A percentile compares a stretch with the other conserved stretches of the same genome.
Conservation (phyloP, 192 early-diverging fungal species). For the Glomus cerebriforme region DNA sequence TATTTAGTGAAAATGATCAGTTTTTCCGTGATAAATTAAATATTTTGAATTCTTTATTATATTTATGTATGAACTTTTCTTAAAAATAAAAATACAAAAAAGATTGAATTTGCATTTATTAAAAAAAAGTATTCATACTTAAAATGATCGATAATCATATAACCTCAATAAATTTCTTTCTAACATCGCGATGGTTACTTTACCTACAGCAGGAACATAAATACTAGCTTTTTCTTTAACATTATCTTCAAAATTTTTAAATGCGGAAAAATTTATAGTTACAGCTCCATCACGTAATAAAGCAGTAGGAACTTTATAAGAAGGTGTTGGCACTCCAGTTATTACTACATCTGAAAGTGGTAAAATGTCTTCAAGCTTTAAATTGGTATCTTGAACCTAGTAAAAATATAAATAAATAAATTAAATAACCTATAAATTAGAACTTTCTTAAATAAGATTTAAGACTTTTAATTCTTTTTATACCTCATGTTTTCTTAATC, state of each 20-base stretch:
- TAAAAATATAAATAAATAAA: slow-evolving; percentile 15
- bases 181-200: slow-evolving; percentile 99
- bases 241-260: slow-evolving; percentile 93
- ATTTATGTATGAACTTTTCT: too few relatives aligned
- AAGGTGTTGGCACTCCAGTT: slow-evolving; percentile 89
- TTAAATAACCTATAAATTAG: background rate
- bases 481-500: slow-evolving; percentile 67
- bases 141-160: slow-evolving; percentile 63
- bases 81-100: too few relatives aligned
- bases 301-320: slow-evolving; percentile 85
- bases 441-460: background rate
- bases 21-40: too few relatives aligned
- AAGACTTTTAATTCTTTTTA: background rate
- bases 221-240: slow-evolving; percentile 92
- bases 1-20: too few relatives aligned
- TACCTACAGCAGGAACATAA: slow-evolving; percentile 95
- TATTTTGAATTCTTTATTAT: too few relatives aligned
- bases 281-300: slow-evolving; percentile 95
- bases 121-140: too few relatives aligned
- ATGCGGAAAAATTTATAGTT: slow-evolving; percentile 97
- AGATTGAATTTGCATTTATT: too few relatives aligned
- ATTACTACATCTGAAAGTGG: slow-evolving; percentile 95
- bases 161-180: slow-evolving; percentile 93
- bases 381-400: slow-evolving; percentile 71
- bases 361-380: slow-evolving; percentile 79